phyloP scores from a whole-genome alignment of 2,329 filamentous ascomycete species.

The Cylindrodendrum hubeiense region DNA sequence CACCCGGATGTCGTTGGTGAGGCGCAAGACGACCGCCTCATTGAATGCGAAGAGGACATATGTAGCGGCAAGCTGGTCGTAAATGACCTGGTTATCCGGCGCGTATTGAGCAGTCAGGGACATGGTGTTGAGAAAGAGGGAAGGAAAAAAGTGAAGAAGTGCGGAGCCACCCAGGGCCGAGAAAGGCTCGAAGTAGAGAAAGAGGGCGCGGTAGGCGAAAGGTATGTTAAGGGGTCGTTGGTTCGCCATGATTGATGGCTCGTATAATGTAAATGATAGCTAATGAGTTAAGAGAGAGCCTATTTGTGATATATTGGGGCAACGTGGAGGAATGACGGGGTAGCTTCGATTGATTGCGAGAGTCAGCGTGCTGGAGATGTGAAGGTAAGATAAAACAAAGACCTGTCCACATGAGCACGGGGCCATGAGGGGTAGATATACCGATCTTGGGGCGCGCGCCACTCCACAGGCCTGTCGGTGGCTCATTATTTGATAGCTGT shows the following conservation, averaged over 20 bases:
- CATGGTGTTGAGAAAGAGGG: slow-evolving; percentile 30
- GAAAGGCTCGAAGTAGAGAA: slow-evolving; percentile 34
- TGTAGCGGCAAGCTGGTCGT: slow-evolving; percentile 32
- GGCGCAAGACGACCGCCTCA: slow-evolving; percentile 25
- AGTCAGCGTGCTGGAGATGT: too few relatives aligned
- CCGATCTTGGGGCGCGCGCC: too few relatives aligned
- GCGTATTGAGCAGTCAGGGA: neutral
- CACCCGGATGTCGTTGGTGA: slow-evolving; percentile 21
- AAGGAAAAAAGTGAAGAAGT: slow-evolving; percentile 20
- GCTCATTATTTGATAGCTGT: too few relatives aligned
- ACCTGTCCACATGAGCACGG: too few relatives aligned
- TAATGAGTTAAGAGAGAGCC: neutral
- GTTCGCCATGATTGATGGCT: neutral
- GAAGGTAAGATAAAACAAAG: too few relatives aligned
- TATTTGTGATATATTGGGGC: too few relatives aligned
- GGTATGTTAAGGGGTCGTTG: slow-evolving; percentile 16
- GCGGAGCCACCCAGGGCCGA: slow-evolving; percentile 12
- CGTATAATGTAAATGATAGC: neutral
- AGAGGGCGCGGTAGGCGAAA: slow-evolving; percentile 25
- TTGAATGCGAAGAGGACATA: slow-evolving; percentile 37
- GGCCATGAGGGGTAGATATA: too few relatives aligned
- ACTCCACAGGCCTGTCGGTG: too few relatives aligned
- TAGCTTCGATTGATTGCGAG: too few relatives aligned
- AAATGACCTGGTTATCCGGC: slow-evolving; percentile 31
- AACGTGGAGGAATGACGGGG: too few relatives aligned